Percentiles rank a stretch among this genome's conserved stretches.
Evolutionary conservation across 257 asterid genomes (phyloP).

Genomic region (Solanum bulbocastanum): DNA sequence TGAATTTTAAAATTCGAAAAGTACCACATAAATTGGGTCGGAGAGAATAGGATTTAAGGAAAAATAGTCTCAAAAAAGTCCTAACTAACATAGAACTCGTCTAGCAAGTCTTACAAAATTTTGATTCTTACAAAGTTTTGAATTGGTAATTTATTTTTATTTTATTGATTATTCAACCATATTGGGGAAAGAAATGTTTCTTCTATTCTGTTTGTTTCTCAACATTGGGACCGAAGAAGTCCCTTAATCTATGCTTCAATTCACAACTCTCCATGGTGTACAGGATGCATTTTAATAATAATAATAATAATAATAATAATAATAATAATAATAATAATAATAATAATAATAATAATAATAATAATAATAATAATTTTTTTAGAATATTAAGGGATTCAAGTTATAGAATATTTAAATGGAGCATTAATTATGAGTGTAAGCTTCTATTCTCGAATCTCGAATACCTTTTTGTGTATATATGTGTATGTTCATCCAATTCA

Average conservation of each 20-base stretch:
- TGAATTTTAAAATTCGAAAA: too few species aligned
- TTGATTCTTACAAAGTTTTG: background rate
- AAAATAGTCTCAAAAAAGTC: background rate
- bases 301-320: background rate
- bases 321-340: too few species aligned
- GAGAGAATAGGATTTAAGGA: background rate
- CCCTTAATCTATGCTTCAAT: constrained; percentile 31
- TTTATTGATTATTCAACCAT: background rate
- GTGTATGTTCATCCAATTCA: constrained; percentile 3
- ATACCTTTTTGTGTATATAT: constrained; percentile 1
- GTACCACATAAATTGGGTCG: too few species aligned
- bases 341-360: background rate
- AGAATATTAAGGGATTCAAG: background rate
- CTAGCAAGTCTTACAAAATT: background rate
- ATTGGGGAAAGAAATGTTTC: constrained; percentile 35
- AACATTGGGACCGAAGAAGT: constrained; percentile 2
- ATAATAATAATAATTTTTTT: background rate
- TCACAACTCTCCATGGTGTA: constrained; percentile 38
- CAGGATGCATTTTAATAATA: constrained; percentile 8
- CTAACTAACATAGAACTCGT: background rate
- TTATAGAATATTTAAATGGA: background rate
- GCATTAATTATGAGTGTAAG: constrained; percentile 1
- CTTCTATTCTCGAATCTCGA: constrained; percentile 42
- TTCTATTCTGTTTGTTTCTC: constrained; percentile 41
- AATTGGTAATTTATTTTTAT: background rate